A percentile compares a stretch with the other conserved stretches of the same genome.
Conservation (phyloP, 805 yeast species). For the Nakazawaea ishiwadae region DNA sequence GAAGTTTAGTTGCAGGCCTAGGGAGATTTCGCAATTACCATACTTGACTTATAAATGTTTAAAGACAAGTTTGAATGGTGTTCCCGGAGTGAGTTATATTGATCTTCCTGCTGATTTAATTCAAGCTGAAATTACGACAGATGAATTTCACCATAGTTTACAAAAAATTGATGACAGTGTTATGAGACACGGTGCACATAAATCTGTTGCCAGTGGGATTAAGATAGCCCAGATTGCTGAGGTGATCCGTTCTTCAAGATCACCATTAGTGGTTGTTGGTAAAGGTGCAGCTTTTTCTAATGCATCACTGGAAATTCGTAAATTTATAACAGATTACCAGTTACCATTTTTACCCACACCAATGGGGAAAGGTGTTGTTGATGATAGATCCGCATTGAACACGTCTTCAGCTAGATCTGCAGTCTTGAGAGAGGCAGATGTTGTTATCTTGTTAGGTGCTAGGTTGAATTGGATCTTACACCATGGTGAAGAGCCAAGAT, state of each 20-base stretch:
- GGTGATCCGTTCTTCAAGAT: constrained; percentile 29
- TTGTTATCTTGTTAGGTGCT: constrained; percentile 58
- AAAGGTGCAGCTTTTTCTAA: constrained; percentile 54
- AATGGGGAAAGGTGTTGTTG: constrained; percentile 71
- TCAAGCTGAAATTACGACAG: constrained; percentile 22
- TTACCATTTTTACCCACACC: constrained; percentile 69
- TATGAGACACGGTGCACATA: constrained; percentile 22
- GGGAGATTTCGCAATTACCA: constrained; percentile 30
- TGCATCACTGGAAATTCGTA: constrained; percentile 34
- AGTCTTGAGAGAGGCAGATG: constrained; percentile 54
- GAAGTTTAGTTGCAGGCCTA: constrained; percentile 47
- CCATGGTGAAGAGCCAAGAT: constrained; percentile 57
- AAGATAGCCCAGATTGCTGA: constrained; percentile 31
- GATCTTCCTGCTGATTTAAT: constrained; percentile 64
- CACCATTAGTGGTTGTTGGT: constrained; percentile 57
- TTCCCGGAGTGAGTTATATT: constrained; percentile 58
- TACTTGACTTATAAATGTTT: constrained; percentile 41
- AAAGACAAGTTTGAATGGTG: constrained; percentile 38
- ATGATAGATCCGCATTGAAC: constrained; percentile 43
- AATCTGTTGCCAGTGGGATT: constrained; percentile 24
- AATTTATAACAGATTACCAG: constrained; percentile 35
- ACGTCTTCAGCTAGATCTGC: constrained; percentile 60
- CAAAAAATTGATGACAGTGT: constrained; percentile 7
- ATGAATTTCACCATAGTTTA: constrained; percentile 16
- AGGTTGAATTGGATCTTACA: constrained; percentile 73